A percentile compares a stretch with the other conserved stretches of the same genome.
These are phyloP conservation scores for Stephania cephalantha DNA, from an alignment of 164 flowering plant genomes.

Conservation along the genomic window DNA sequence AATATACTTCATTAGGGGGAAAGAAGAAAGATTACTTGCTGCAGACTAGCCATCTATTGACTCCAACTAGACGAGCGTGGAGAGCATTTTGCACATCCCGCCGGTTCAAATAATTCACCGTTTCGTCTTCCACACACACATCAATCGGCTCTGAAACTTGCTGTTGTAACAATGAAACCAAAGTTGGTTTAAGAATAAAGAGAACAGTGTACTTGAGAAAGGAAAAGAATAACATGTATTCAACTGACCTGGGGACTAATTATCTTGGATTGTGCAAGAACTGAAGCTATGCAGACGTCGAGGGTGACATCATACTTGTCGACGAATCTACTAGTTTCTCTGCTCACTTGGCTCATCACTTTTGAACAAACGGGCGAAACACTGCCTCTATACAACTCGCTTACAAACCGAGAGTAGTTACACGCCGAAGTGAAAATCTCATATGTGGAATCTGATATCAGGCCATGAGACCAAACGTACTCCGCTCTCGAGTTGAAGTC, in stretches of 20 bases:
- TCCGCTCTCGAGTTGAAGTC: conserved; percentile 77
- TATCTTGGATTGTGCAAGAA: conserved; percentile 51
- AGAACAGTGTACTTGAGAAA: neutral
- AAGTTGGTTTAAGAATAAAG: neutral
- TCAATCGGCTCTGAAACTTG: conserved; percentile 49
- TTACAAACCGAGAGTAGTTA: conserved; percentile 69
- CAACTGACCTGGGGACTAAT: conserved; percentile 50
- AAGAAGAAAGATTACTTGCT: conserved; percentile 47
- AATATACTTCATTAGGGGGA: neutral
- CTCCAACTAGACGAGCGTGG: conserved; percentile 72
- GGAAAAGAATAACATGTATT: neutral
- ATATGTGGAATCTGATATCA: conserved; percentile 79
- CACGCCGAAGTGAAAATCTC: conserved; percentile 60
- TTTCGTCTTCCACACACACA: conserved; percentile 83
- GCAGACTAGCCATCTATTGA: conserved; percentile 61
- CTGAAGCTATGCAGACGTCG: conserved; percentile 72
- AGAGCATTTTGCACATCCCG: conserved; percentile 68
- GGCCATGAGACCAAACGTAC: conserved; percentile 80
- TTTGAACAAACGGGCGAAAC: conserved; percentile 56
- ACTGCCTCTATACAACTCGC: conserved; percentile 61
- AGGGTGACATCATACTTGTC: conserved; percentile 83
- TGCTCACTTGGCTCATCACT: conserved; percentile 57
- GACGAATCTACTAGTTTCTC: conserved; percentile 67
- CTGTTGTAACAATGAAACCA: conserved; percentile 18
- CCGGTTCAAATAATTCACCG: conserved; percentile 60